Evolutionary conservation across 1,284 basidiomycete species (phyloP), one percentile per base, ranked within the genome.

Genomic region (Ganoderma resinaceum): DNA sequence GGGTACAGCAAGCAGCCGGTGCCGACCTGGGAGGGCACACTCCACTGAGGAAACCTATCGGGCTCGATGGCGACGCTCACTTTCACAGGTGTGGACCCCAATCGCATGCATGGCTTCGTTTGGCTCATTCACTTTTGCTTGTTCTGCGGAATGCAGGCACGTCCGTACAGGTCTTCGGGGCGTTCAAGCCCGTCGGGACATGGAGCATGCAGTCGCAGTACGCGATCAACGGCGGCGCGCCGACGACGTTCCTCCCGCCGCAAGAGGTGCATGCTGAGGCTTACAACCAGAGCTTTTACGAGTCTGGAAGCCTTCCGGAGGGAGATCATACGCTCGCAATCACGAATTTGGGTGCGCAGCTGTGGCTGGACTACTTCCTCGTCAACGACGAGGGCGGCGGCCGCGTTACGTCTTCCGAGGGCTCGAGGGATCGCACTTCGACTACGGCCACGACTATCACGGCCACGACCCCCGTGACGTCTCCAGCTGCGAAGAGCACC

Each of bases 191-290:
- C 33, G 20, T 58, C 33, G 55, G 55, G 6, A n/a, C 14, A 9
- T 58, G 55, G 55, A 58, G 55, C 55, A 58, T 58, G 55, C 33
- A 58, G 33, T 58, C 55, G 33, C 55, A 58, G 55, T 58, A 58
- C 33, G n/a, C 55, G 20, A 37, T 58, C 33, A 35, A 58, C 20
- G 55, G 55, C 33, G 55, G 55, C 55, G 20, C 8, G 7, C 55
- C 33, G 55, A 58, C 55, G 20, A n/a, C 20, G 18, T 58, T 58
- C 33, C 2, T 37, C 33, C 55, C 33, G 33, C 55, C 33, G 6
- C 33, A 33, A 23, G 55, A 37, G 55, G 55, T 58, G 33, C n/a
- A 3, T 1, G 7, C 1, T 1, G 55, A 58, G 33, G 31, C 33
- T 0, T 58, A 35, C 33, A n/a, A 33, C 5, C 33, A 58, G 55